These are phyloP conservation scores for Scenedesmus sp. DNA, from an alignment of 163 green algal genomes.

Conservation along the genomic window DNA sequence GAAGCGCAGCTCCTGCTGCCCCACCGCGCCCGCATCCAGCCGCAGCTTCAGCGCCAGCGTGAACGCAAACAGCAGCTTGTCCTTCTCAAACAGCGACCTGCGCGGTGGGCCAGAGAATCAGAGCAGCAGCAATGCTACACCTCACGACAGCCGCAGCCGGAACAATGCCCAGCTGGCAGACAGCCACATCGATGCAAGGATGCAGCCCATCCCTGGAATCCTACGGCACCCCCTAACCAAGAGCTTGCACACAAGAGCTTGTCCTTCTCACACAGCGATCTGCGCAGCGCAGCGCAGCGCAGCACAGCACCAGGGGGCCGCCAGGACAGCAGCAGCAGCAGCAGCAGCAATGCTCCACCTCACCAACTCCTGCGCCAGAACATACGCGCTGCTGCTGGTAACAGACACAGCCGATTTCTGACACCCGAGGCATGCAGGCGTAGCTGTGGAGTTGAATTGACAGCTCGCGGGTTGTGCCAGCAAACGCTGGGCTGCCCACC, in stretches of 20 bases:
- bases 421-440: too few species aligned
- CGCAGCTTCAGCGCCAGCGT: constrained; percentile 69
- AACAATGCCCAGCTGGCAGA: not conserved
- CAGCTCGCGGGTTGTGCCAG: not conserved
- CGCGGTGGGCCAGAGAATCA: not conserved
- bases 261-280: constrained; percentile 84
- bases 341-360: not conserved
- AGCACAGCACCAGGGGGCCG: too few species aligned
- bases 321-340: not conserved
- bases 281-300: not conserved
- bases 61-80: constrained; percentile 84
- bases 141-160: not conserved
- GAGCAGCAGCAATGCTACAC: not conserved
- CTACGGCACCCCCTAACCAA: too few species aligned
- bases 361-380: not conserved
- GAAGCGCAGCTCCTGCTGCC: constrained; percentile 74
- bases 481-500: constrained; percentile 13
- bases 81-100: constrained; percentile 83
- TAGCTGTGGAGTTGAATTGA: not conserved
- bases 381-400: not conserved
- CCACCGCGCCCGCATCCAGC: constrained; percentile 62
- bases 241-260: constrained; percentile 76
- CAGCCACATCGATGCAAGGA: too few species aligned
- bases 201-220: too few species aligned
- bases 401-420: too few species aligned